These are phyloP conservation scores for Thalia dealbata DNA, from an alignment of 176 grass and related monocot genomes.

Conservation along the genomic window DNA sequence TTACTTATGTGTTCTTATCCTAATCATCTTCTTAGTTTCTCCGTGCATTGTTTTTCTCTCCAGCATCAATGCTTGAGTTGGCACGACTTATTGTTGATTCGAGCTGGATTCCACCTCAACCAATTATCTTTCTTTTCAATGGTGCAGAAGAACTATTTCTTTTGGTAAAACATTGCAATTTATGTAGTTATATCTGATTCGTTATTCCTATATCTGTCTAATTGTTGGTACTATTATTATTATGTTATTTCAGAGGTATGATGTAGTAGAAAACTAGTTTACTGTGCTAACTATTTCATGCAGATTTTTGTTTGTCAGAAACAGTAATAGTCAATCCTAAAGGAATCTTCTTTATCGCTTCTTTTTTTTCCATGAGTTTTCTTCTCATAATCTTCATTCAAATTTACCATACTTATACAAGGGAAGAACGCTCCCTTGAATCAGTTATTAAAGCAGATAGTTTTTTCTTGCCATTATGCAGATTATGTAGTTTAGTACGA, in stretches of 20 bases:
- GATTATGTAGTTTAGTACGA: not conserved
- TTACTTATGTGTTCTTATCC: constrained; percentile 10
- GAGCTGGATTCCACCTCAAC: constrained; percentile 76
- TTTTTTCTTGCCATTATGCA: not conserved
- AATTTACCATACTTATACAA: not conserved
- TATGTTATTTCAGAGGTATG: no score
- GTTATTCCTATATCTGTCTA: no score
- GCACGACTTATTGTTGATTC: constrained; percentile 83
- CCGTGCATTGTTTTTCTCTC: constrained; percentile 35
- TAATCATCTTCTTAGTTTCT: not conserved
- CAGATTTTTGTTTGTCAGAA: not conserved
- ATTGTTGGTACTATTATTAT: no score
- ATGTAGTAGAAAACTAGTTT: not conserved
- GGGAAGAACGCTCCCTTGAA: not conserved
- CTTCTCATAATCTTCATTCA: not conserved
- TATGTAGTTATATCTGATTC: not conserved
- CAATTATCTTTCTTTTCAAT: constrained; percentile 96
- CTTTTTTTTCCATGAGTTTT: not conserved
- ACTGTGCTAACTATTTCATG: not conserved
- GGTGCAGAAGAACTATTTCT: constrained; percentile 98
- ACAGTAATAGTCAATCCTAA: not conserved
- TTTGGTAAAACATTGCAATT: constrained; percentile 53
- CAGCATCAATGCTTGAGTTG: constrained; percentile 99
- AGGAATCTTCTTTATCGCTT: not conserved
- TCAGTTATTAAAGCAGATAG: not conserved